phyloP scores from a whole-genome alignment of 225 moss, liverwort and hornwort genomes.

The Thuidium tamariscinum region DNA sequence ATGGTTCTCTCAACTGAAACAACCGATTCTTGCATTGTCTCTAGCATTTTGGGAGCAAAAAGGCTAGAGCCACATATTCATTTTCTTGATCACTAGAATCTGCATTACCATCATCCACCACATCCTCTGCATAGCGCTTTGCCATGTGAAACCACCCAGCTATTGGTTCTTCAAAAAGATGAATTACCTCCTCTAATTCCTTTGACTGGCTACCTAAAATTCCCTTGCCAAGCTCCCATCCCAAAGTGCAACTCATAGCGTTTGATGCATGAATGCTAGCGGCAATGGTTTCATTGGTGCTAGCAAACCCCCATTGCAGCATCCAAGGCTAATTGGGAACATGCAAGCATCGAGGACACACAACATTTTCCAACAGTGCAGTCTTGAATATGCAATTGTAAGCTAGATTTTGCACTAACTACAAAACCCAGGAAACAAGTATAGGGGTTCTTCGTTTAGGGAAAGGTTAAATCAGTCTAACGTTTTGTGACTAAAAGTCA shows the following conservation, averaged over 20 bases:
- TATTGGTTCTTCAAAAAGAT: background rate
- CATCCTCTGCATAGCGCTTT: background rate
- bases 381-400: background rate
- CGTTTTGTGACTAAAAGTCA: too few species aligned
- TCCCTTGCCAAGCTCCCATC: background rate
- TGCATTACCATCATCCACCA: rapidly evolving
- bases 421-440: too few species aligned
- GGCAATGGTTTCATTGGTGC: background rate
- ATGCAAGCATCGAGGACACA: rapidly evolving
- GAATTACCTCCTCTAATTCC: background rate
- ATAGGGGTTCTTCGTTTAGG: too few species aligned
- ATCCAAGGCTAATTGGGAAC: background rate
- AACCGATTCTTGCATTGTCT: background rate
- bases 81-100: background rate
- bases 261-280: background rate
- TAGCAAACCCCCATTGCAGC: background rate
- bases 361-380: background rate
- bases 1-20: background rate
- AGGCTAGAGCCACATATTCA: background rate
- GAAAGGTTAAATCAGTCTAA: too few species aligned
- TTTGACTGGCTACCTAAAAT: rapidly evolving
- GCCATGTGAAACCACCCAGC: background rate
- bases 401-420: too few species aligned
- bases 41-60: background rate
- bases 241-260: background rate